Evolutionary conservation across 176 grass and related monocot species (phyloP), one percentile per base, ranked within the genome.

Genomic region (Panicum miliaceum): DNA sequence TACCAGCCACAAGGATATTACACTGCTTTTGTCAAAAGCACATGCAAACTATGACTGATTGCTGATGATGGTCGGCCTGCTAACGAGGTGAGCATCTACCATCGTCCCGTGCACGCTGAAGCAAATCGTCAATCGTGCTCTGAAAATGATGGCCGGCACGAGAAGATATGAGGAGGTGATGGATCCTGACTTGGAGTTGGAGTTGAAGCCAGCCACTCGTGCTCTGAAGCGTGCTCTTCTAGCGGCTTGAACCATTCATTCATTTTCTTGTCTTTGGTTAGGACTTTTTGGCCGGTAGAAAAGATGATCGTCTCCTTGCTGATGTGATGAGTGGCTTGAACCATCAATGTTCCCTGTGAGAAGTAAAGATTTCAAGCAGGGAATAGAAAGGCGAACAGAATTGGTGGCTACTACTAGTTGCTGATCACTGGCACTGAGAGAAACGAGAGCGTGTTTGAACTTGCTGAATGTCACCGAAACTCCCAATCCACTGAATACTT

Each of bases 181-280:
- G 84, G 92, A 94, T 47, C 83, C 84, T 20, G 85, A 91, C 50
- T n/a, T n/a, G n/a, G n/a, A n/a, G n/a, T 87, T 94, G 84, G 89
- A 87, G 46, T 70, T 81, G 26, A 94, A 91, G n/a, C 92, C 92
- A 32, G 84, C 81, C 18, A 94, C 84, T 27, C 83, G 89, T 6
- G 86, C 86, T 56, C 92, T 94, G 15, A 94, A 94, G 73, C 86
- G 86, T 0, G 86, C 92, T 34, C 86, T 94, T 57, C 82, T 94
- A 25, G 92, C 91, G 66, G 92, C n/a, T n/a, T n/a, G n/a, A n/a
- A n/a, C n/a, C n/a, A n/a, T n/a, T n/a, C n/a, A n/a, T n/a, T n/a
- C n/a, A n/a, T 40, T 63, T 35, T 45, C 35, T 45, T 8, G 8
- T 27, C 45, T 43, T 36, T 65, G 53, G 53, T 32, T 74, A 81